These are phyloP conservation scores for Onygenales sp. DNA, from an alignment of 2,329 filamentous ascomycete genomes.

Conservation along the genomic window DNA sequence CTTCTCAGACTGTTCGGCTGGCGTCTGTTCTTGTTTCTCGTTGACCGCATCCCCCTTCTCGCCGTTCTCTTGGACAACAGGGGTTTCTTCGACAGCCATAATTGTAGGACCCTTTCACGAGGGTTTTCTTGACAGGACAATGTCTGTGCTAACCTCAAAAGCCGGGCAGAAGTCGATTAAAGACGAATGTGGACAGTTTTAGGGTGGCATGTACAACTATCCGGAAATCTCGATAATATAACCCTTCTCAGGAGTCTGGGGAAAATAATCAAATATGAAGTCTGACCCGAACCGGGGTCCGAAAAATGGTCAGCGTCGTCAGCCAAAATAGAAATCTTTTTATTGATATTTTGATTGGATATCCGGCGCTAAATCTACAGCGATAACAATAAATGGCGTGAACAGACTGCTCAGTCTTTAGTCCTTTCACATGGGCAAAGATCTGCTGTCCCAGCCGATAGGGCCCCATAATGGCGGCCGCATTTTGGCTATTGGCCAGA, in stretches of 20 bases:
- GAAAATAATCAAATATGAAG: not conserved
- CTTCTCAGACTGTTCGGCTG: not conserved
- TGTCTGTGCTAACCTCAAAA: too few relatives aligned
- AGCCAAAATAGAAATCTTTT: not conserved
- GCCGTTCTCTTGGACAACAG: not conserved
- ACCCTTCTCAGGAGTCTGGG: not conserved
- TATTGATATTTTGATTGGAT: not conserved
- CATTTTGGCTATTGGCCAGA: too few relatives aligned
- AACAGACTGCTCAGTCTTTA: not conserved
- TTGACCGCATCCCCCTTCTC: not conserved
- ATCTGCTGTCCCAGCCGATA: not conserved
- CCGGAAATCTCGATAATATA: too few relatives aligned
- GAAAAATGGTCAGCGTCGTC: not conserved
- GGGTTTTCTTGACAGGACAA: too few relatives aligned
- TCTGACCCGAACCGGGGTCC: too few relatives aligned
- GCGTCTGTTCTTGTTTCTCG: too few relatives aligned
- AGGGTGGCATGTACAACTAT: too few relatives aligned
- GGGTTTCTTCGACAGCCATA: not conserved
- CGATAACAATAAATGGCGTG: not conserved
- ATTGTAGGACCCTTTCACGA: not conserved
- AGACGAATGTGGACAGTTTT: too few relatives aligned
- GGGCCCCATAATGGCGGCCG: too few relatives aligned
- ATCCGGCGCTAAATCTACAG: not conserved
- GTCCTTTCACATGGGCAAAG: not conserved
- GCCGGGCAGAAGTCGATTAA: too few relatives aligned